phyloP scores from a whole-genome alignment of 192 early-diverging fungal genomes.

The Backusella westeae region DNA sequence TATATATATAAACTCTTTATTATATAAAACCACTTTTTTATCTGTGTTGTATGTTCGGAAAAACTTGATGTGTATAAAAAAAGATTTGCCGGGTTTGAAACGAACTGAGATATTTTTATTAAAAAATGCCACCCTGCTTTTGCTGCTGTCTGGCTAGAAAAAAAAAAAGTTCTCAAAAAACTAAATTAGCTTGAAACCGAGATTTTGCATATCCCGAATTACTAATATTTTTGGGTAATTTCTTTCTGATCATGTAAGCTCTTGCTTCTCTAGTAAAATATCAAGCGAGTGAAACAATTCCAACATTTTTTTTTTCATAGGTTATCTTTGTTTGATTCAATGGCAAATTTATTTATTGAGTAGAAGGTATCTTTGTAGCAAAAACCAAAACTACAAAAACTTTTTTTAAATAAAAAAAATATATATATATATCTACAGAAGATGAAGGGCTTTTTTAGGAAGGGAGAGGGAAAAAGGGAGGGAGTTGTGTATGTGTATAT shows the following conservation, averaged over 20 bases:
- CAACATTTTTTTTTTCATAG: not conserved
- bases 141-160: not conserved
- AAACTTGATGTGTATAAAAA: not conserved
- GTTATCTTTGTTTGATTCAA: not conserved
- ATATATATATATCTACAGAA: not conserved
- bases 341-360: not conserved
- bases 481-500: too few relatives aligned
- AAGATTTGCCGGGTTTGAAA: not conserved
- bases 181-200: not conserved
- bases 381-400: slow-evolving; percentile 2
- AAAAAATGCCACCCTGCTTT: not conserved
- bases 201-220: not conserved
- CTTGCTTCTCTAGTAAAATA: too few relatives aligned
- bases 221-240: not conserved
- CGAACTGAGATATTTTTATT: not conserved
- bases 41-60: not conserved
- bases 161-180: not conserved
- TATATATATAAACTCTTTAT: not conserved
- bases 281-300: not conserved
- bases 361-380: not conserved
- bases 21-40: too few relatives aligned
- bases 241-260: too few relatives aligned
- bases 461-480: not conserved
- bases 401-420: not conserved
- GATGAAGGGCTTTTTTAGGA: not conserved